Conservation (phyloP, 768 basidiomycete genomes). For the Ramaria sp. region DNA sequence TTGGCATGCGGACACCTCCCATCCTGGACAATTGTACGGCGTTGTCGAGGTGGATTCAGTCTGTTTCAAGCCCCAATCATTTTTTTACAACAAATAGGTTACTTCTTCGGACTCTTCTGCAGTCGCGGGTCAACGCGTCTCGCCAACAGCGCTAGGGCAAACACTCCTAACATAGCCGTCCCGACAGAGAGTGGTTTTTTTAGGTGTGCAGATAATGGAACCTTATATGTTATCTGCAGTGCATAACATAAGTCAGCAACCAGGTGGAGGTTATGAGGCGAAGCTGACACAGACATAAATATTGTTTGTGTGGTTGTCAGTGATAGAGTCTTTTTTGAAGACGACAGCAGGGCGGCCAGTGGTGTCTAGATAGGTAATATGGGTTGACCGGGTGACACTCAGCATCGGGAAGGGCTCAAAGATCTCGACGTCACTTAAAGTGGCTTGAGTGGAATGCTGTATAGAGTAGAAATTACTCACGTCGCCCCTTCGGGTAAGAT, state of each 20-base stretch:
- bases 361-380: conserved; percentile 87
- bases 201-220: conserved; percentile 69
- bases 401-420: conserved; percentile 69
- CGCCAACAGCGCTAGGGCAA: conserved; percentile 35
- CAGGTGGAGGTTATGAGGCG: neutral
- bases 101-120: conserved; percentile 18
- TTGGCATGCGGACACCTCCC: no score
- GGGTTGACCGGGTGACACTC: conserved; percentile 48
- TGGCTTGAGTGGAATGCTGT: conserved; percentile 8
- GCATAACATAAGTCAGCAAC: conserved; percentile 2
- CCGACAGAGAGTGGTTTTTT: conserved; percentile 80
- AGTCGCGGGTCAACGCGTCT: conserved; percentile 46
- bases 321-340: conserved; percentile 63
- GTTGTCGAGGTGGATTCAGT: neutral
- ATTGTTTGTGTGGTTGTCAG: conserved; percentile 65
- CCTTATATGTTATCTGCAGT: conserved; percentile 77
- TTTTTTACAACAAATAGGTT: neutral
- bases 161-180: conserved; percentile 56
- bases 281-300: conserved; percentile 59
- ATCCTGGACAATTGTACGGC: no score
- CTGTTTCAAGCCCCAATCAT: neutral
- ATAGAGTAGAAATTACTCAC: conserved; percentile 39
- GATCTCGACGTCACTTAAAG: conserved; percentile 62
- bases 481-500: conserved; percentile 92
- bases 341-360: conserved; percentile 73